Percentiles rank a stretch among this genome's conserved stretches.
These are phyloP conservation scores for Rhizopogon roseolus DNA, from an alignment of 768 basidiomycete genomes.

Conservation along the genomic window DNA sequence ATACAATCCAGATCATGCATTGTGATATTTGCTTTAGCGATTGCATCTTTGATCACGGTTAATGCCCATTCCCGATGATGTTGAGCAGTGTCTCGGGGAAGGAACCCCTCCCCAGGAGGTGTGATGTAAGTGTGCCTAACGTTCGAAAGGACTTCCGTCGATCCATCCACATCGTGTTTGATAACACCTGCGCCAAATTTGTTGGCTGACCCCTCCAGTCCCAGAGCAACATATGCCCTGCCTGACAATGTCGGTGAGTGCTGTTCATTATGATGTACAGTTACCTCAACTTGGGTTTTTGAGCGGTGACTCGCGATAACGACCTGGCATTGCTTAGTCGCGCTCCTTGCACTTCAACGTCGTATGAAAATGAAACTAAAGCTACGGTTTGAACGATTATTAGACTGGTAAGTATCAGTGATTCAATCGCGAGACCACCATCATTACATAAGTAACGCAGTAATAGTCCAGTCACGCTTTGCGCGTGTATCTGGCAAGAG, in stretches of 20 bases:
- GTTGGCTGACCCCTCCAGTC: conserved; percentile 97
- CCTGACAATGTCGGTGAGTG: conserved; percentile 33
- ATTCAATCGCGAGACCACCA: background rate
- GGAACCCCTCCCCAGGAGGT: conserved; percentile 96
- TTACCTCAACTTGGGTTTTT: conserved; percentile 27
- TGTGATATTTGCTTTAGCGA: conserved; percentile 60
- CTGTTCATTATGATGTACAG: conserved; percentile 8
- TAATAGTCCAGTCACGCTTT: too few relatives aligned
- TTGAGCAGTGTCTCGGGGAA: conserved; percentile 90
- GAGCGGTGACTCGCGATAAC: conserved; percentile 21
- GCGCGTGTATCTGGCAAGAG: too few relatives aligned
- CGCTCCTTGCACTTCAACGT: background rate
- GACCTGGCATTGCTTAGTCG: conserved; percentile 14
- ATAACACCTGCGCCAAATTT: conserved; percentile 95
- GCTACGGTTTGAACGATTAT: background rate
- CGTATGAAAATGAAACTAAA: background rate
- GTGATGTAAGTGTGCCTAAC: conserved; percentile 98
- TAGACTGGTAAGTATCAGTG: too few relatives aligned
- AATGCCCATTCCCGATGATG: conserved; percentile 95
- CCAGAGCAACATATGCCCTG: conserved; percentile 78
- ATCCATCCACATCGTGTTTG: conserved; percentile 70
- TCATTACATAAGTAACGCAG: background rate
- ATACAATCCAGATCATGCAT: conserved; percentile 89
- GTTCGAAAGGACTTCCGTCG: conserved; percentile 80
- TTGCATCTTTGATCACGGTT: conserved; percentile 72